phyloP scores from a whole-genome alignment of 306 rosid genomes.

The Prunus kanzakura region DNA sequence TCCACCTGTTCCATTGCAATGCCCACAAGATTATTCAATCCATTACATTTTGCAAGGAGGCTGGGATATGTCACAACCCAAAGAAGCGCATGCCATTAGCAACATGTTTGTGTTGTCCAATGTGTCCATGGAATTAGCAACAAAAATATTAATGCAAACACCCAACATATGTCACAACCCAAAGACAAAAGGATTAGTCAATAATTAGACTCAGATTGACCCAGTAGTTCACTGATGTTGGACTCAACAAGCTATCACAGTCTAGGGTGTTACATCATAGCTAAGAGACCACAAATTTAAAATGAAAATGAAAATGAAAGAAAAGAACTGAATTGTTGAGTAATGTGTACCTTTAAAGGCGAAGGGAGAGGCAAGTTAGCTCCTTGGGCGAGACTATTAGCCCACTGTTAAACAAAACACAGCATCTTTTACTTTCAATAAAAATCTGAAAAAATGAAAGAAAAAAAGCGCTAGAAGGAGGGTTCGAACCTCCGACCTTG shows the following conservation, averaged over 20 bases:
- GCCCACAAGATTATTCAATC: not conserved
- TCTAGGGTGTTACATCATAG: not conserved
- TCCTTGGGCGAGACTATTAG: constrained; percentile 90
- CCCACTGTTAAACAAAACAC: constrained; percentile 57
- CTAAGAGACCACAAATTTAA: not conserved
- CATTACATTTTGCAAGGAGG: not conserved
- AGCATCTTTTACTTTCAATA: not conserved
- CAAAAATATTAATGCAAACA: not conserved
- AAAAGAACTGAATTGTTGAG: not conserved
- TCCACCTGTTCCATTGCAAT: constrained; percentile 61
- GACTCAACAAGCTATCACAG: too few relatives aligned
- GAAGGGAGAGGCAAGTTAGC: constrained; percentile 80
- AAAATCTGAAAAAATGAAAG: not conserved
- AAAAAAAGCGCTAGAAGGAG: constrained; percentile 26
- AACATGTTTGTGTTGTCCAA: too few relatives aligned
- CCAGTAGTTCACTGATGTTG: too few relatives aligned
- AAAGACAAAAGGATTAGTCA: not conserved
- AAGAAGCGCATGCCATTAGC: too few relatives aligned
- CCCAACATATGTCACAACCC: too few relatives aligned
- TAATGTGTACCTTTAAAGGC: constrained; percentile 70
- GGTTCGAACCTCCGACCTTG: constrained; percentile 44
- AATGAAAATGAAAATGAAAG: not conserved
- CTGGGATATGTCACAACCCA: too few relatives aligned
- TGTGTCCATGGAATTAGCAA: not conserved
- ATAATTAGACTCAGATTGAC: too few relatives aligned